Base-by-base conservation (phyloP, 164 flowering plant genomes). In the Dillenia turbinata region DNA sequence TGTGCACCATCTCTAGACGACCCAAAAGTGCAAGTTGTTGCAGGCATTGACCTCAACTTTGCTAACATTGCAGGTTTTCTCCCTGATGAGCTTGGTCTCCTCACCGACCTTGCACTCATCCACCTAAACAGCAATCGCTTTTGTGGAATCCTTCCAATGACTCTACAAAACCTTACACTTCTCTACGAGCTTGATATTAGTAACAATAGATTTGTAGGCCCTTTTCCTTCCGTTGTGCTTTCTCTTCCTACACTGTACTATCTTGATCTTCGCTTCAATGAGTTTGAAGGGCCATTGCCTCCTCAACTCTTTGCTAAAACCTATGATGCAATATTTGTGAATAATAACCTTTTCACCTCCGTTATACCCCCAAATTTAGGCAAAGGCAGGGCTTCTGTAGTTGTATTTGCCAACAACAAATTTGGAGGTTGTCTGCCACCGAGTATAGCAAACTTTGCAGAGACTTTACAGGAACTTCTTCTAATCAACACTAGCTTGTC, bases 111-210 rank as follows among this genome's bases (percentile, higher is more conserved):
- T 24, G 84, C 94, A 9, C 71, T 86, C 52, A 52, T 90, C 16
- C 96, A 90, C 57, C 71, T 87, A 14, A 90, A 83, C 76, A 76
- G 77, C 74, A 90, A 90, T 73, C 80, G 92, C 16, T 90, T 90
- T 73, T 83, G 87, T 56, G 96, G 96, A 24, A 78, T 81, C 61
- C 60, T 90, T 22, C 96, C 96, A 4, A 58, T 5, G 52, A 63
- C 81, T 44, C 52, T 84, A 2, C 40, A 82, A 19, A 85, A 78
- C 61, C 80, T 89, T 44, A 59, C 82, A 10, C 81, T 81, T 12
- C 83, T 90, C 62, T 79, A 45, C 55, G 96, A 90, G 79, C 81
- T 90, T 49, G 96, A 90, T 65, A 75, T 90, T 51, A 90, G 96
- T 63, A 87, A 83, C 71, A 90, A 90, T 79, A 58, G 90, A 54